Conservation (phyloP, 345 rosid genomes). For the Balakata baccata region DNA sequence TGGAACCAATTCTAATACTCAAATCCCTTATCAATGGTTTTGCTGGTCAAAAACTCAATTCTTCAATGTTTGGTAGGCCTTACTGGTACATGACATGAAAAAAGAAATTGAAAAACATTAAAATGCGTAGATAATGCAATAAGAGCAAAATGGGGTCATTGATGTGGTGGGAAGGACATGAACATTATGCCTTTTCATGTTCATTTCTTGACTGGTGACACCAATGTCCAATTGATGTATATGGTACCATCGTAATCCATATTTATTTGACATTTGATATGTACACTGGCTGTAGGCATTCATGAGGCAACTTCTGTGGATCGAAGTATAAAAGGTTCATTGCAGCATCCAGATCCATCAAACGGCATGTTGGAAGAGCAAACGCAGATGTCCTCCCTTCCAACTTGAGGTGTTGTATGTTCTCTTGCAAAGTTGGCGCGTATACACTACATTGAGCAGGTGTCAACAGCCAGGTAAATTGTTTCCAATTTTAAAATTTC, state of each 20-base stretch:
- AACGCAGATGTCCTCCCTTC: constrained; percentile 49
- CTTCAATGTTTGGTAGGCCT: too few species aligned
- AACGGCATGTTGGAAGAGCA: constrained; percentile 53
- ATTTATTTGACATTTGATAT: not conserved
- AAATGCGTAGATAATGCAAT: not conserved
- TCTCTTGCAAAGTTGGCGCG: not conserved
- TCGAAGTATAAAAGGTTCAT: constrained; percentile 53
- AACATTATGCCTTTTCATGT: not conserved
- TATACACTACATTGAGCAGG: not conserved
- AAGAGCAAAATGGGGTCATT: not conserved
- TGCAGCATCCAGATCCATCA: constrained; percentile 45
- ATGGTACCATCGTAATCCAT: not conserved
- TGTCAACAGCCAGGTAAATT: not conserved
- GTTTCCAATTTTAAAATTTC: not conserved
- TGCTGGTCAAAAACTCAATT: not conserved
- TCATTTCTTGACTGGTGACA: not conserved
- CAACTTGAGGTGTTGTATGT: constrained; percentile 35
- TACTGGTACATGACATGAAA: not conserved
- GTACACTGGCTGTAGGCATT: constrained; percentile 47
- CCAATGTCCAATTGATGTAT: not conserved
- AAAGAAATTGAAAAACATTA: not conserved
- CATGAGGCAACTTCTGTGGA: constrained; percentile 78
- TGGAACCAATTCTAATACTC: not conserved
- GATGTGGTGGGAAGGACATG: not conserved
- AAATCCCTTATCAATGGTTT: not conserved